A percentile compares a stretch with the other conserved stretches of the same genome.
Evolutionary conservation across 192 early-diverging fungal genomes (phyloP).

Genomic region (Coemansia sp.): DNA sequence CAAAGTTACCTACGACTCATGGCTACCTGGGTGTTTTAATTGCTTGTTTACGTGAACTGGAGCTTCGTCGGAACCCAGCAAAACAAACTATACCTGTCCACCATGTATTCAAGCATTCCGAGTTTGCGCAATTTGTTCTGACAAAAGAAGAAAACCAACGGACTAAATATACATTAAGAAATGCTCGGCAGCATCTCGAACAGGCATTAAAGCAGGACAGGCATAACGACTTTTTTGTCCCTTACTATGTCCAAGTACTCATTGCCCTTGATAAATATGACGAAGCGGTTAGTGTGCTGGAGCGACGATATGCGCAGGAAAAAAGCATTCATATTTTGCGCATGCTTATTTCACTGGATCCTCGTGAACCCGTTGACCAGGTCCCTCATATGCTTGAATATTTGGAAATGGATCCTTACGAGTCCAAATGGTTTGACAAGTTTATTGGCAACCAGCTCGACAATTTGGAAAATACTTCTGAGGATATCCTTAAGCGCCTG

Average conservation of each 20-base stretch:
- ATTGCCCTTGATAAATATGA: constrained; percentile 15
- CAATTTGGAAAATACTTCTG: neutral
- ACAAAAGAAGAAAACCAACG: constrained; percentile 2
- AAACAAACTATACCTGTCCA: neutral
- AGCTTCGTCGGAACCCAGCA: constrained; percentile 3
- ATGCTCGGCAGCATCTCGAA: constrained; percentile 23
- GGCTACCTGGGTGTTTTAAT: constrained; percentile 37
- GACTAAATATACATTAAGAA: constrained; percentile 22
- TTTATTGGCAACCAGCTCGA: constrained; percentile 13
- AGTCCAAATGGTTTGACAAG: constrained; percentile 5
- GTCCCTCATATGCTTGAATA: constrained; percentile 26
- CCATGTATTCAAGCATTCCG: constrained; percentile 27
- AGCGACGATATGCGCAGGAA: neutral
- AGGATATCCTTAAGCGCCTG: neutral
- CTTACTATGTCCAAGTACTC: constrained; percentile 32
- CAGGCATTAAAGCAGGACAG: constrained; percentile 20
- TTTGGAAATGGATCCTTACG: constrained; percentile 38
- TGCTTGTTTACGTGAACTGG: constrained; percentile 36
- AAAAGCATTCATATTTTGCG: constrained; percentile 1
- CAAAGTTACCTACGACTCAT: constrained; percentile 24
- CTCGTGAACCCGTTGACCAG: constrained; percentile 8
- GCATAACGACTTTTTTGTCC: constrained; percentile 22
- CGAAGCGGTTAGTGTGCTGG: constrained; percentile 1
- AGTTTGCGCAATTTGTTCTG: constrained; percentile 15
- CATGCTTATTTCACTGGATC: constrained; percentile 34